Conservation (phyloP, 2,329 filamentous ascomycete genomes). For the Trichoderma koningiopsis region DNA sequence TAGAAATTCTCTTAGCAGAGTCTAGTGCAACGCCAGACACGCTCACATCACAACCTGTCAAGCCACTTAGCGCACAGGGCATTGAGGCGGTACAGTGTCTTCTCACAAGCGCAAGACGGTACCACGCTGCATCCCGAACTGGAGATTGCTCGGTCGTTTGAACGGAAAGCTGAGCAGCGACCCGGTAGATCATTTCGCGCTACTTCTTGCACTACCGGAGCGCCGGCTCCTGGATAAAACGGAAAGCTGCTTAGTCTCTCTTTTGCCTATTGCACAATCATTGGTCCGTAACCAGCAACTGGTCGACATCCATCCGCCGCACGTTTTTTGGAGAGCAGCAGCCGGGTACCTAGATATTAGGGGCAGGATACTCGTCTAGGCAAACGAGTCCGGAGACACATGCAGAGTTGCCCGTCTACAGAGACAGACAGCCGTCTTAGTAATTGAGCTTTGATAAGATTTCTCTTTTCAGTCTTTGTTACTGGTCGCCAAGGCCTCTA, state of each 20-base stretch:
- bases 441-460: too few species aligned
- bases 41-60: neutral
- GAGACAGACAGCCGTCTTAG: neutral
- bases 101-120: neutral
- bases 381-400: neutral
- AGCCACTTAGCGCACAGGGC: neutral
- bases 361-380: neutral
- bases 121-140: neutral
- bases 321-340: neutral
- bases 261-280: neutral
- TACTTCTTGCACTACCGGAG: constrained; percentile 10
- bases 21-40: neutral
- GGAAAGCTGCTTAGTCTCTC: neutral
- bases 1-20: neutral
- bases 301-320: neutral
- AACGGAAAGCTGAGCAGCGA: constrained; percentile 6
- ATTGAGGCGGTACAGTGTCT: neutral
- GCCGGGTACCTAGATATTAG: neutral
- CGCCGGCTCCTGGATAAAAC: constrained; percentile 2
- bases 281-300: neutral
- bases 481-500: neutral
- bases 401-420: neutral
- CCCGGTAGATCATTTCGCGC: constrained; percentile 5
- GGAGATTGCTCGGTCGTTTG: neutral
- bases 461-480: neutral